phyloP scores from a whole-genome alignment of 257 asterid genomes.

The Buddleja alternifolia region DNA sequence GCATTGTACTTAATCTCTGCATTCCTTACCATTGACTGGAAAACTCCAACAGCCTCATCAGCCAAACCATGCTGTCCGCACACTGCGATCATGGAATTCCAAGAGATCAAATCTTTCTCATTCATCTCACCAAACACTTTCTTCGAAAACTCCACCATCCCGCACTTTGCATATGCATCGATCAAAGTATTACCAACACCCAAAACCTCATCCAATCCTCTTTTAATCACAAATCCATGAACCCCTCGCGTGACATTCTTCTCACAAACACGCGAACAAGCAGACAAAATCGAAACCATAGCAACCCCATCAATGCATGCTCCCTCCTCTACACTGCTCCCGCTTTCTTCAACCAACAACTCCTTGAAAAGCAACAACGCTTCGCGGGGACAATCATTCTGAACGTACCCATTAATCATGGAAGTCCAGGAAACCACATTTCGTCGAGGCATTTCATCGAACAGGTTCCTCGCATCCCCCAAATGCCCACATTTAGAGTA shows the following conservation, averaged over 20 bases:
- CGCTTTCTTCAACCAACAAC: constrained; percentile 52
- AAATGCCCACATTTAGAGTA: constrained; percentile 73
- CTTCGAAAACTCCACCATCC: constrained; percentile 65
- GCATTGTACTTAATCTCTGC: constrained; percentile 55
- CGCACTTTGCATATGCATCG: constrained; percentile 86
- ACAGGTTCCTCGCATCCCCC: constrained; percentile 65
- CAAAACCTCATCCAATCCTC: constrained; percentile 59
- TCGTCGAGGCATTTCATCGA: constrained; percentile 74
- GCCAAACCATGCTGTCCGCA: constrained; percentile 75
- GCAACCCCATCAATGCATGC: constrained; percentile 68
- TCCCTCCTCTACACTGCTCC: constrained; percentile 32
- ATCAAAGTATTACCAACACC: constrained; percentile 79
- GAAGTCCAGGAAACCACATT: constrained; percentile 96
- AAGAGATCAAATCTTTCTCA: constrained; percentile 69
- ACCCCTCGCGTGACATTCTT: constrained; percentile 58
- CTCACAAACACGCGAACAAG: constrained; percentile 75
- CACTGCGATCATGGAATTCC: constrained; percentile 90
- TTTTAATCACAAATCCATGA: constrained; percentile 70
- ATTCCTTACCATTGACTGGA: constrained; percentile 48
- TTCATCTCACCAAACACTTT: constrained; percentile 71
- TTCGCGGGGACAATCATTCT: constrained; percentile 55
- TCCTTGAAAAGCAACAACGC: constrained; percentile 75
- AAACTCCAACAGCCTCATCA: constrained; percentile 61
- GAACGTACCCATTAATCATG: constrained; percentile 79
- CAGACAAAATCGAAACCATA: constrained; percentile 73